Evolutionary conservation across 2,329 filamentous ascomycete genomes (phyloP), one percentile per base, ranked within the genome.

Genomic region (Fusarium lateritium): DNA sequence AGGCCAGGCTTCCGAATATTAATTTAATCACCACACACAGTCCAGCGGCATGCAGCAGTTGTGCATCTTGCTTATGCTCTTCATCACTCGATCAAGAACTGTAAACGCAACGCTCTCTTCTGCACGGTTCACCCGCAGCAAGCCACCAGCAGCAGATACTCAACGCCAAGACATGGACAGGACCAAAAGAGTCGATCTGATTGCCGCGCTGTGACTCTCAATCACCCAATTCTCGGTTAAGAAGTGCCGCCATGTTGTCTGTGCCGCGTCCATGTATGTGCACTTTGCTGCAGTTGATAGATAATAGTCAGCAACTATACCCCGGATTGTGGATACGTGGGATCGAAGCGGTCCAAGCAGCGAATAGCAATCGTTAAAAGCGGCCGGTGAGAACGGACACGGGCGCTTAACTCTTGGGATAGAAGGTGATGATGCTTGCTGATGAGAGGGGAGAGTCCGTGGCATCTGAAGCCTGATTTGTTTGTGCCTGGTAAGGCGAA

Each of bases 391-490:
- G 28, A 51, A 44, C 47, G 49, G 44, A 15, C 31, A 60, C 51
- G 58, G 67, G 67, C 67, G 67, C 67, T 70, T 70, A 70, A 36
- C 26, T 53, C 46, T 58, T 34, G 36, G 31, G 14, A 31, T 14
- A 59, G 28, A 14, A 49, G 31, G 39, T 45, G 59, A 40, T 21
- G 47, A 57, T 39, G 44, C 42, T 10, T 69, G 46, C 38, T 64
- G 51, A 46, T 39, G 47, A 38, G 44, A 65, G 40, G 49, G 17
- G 22, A 46, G 34, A 55, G 63, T 57, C 24, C 28, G 47, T 36
- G 51, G 56, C 19, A 22, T 15, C 36, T 52, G 22, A 4, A 31
- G 17, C 19, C 22, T 50, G 21, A 56, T 56, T 56, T 31, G 63
- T 22, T 52, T 47, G 66, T 62, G 47, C 56, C 47, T 57, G 43